Percentiles rank a stretch among this genome's conserved stretches.
phyloP scores from a whole-genome alignment of 257 asterid species.

The Petunia secreta region DNA sequence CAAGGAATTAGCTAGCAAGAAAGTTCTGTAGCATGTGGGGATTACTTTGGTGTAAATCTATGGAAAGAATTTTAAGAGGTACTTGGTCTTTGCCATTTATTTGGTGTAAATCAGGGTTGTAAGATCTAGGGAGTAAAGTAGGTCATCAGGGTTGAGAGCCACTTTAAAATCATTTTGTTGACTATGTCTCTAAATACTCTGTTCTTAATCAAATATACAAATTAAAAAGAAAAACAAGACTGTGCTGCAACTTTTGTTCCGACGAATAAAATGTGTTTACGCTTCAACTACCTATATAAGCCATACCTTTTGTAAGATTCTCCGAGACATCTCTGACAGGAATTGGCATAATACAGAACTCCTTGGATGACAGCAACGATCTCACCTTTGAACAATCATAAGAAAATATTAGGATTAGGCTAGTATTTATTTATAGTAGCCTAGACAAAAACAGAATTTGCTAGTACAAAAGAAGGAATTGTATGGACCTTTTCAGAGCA shows the following conservation, averaged over 20 bases:
- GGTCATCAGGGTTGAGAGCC: too few species aligned
- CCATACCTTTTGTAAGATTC: slow-evolving; percentile 63
- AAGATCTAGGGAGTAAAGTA: too few species aligned
- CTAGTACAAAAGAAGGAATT: background rate
- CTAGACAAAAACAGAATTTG: background rate
- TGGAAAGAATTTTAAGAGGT: too few species aligned
- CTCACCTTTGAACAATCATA: slow-evolving; percentile 48
- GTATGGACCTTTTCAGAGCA: slow-evolving; percentile 62
- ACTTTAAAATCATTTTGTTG: too few species aligned
- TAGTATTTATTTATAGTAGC: background rate
- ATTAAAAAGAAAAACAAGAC: background rate
- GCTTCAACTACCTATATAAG: background rate
- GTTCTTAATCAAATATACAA: background rate
- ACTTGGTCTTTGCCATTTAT: too few species aligned
- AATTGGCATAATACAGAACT: slow-evolving; percentile 58
- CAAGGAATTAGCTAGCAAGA: too few species aligned
- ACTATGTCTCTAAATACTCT: background rate
- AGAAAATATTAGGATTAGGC: background rate
- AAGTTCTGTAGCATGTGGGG: too few species aligned
- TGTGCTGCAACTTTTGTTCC: background rate
- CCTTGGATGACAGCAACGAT: slow-evolving; percentile 61
- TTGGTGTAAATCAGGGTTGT: too few species aligned
- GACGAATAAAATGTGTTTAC: background rate
- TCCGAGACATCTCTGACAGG: slow-evolving; percentile 60
- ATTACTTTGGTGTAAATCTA: too few species aligned